Evolutionary conservation across 768 basidiomycete species (phyloP).

Genomic region (Mycena polygramma): DNA sequence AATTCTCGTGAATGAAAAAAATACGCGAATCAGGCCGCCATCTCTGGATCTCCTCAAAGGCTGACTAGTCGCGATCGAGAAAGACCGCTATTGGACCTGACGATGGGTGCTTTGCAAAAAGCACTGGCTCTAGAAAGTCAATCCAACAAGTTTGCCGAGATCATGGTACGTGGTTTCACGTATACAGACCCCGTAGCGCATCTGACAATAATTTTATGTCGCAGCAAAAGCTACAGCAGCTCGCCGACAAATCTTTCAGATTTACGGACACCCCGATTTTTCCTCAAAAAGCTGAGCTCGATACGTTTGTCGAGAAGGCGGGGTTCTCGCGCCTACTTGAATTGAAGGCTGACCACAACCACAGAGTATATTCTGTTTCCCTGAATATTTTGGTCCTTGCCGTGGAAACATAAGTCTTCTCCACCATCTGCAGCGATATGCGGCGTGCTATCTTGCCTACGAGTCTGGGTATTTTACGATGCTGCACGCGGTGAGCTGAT

Average conservation of each 20-base stretch:
- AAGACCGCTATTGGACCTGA: not conserved
- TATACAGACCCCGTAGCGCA: no score
- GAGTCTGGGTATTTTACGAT: conserved; percentile 27
- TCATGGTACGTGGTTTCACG: conserved; percentile 6
- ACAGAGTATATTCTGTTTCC: conserved; percentile 18
- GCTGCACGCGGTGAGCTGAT: no score
- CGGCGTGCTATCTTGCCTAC: conserved; percentile 28
- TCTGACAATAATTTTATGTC: not conserved
- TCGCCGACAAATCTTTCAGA: conserved; percentile 21
- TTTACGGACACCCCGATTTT: conserved; percentile 22
- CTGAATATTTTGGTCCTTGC: conserved; percentile 20
- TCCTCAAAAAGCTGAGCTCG: conserved; percentile 21
- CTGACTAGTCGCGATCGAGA: no score
- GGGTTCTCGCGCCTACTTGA: not conserved
- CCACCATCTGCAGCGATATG: conserved; percentile 34
- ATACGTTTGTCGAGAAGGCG: conserved; percentile 29
- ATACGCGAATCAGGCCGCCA: no score
- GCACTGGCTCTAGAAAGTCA: conserved; percentile 13
- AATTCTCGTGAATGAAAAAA: no score
- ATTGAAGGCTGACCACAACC: not conserved
- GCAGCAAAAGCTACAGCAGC: conserved; percentile 5
- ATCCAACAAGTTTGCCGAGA: not conserved
- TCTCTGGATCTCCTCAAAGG: no score
- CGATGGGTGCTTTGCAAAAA: conserved; percentile 23
- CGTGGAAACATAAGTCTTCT: conserved; percentile 3